Evolutionary conservation across 2,329 filamentous ascomycete genomes (phyloP), one percentile per base, ranked within the genome.

Genomic region (Fusarium penzigii): DNA sequence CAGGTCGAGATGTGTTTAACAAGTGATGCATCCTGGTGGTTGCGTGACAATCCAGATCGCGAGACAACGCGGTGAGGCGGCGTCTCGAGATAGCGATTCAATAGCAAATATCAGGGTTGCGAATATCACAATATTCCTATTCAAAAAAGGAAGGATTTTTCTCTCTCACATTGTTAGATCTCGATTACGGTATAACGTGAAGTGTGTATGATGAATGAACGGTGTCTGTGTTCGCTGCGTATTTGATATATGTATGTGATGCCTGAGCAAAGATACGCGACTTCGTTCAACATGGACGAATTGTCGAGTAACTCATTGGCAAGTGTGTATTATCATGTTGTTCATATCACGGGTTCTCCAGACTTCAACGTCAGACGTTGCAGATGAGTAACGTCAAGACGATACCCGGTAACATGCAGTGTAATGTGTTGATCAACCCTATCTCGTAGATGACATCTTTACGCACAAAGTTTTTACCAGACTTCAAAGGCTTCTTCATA

Each of bases 381-480:
- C 20, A 25, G 20, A 25, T 25, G 20, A 40, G 7, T 40, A 12
- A 40, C 12, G 39, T 17, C 14, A 58, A 58, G 51, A 11, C 32
- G 40, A 59, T 54, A 59, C 25, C 46, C 58, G 58, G 55, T 53
- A 59, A 13, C n/a, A 53, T 59, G 57, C 55, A 60, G 60, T 60
- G 60, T 54, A 59, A 59, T 51, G 51, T 60, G 20, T 57, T 59
- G 60, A 46, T 40, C 42, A 45, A 29, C 43, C 47, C 44, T 44
- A 53, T 48, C 57, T 60, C 50, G 59, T 59, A 56, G 56, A 59
- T 59, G 53, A 57, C 57, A 58, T 60, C 20, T 25, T 58, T 48
- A 55, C 57, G 41, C 56, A 56, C 56, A 44, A 51, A 57, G 20
- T 25, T 59, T 56, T 55, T 50, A 53, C 20, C 57, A 59, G 57